These are phyloP conservation scores for Cyberlindnera maclurae DNA, from an alignment of 805 yeast genomes.

Conservation along the genomic window DNA sequence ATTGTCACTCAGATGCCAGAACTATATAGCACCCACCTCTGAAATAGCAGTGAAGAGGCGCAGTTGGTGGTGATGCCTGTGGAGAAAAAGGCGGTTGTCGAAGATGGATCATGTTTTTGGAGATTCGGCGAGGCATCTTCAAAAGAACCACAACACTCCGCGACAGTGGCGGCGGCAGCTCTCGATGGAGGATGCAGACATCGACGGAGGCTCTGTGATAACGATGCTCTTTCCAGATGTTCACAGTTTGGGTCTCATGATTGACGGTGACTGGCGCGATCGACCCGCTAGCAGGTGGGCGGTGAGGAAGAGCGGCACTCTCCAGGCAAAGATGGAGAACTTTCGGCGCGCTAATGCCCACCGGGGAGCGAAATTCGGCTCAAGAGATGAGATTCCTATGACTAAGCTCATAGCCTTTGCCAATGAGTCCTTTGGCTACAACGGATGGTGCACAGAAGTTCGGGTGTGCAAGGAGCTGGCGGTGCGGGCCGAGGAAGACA, in stretches of 20 bases:
- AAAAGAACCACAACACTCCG: neutral
- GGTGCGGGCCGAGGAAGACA: conserved; percentile 9
- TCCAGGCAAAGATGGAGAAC: conserved; percentile 40
- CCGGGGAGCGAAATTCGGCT: conserved; percentile 2
- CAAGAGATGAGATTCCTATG: conserved; percentile 23
- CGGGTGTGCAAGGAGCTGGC: conserved; percentile 17
- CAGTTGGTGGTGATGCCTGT: too few relatives aligned
- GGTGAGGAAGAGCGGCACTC: conserved; percentile 36
- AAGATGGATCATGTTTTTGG: too few relatives aligned
- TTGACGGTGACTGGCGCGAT: conserved; percentile 27
- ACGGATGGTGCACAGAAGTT: conserved; percentile 50
- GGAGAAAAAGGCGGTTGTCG: too few relatives aligned
- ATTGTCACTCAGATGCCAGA: conserved; percentile 12
- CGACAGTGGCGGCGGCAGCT: neutral
- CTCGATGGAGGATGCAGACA: neutral
- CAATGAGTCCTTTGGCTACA: conserved; percentile 46
- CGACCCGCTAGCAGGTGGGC: conserved; percentile 43
- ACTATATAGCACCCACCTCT: too few relatives aligned
- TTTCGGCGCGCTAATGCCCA: conserved; percentile 5
- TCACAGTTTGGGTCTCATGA: conserved; percentile 20
- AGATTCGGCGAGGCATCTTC: too few relatives aligned
- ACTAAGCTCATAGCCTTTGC: conserved; percentile 33
- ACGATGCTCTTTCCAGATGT: conserved; percentile 14
- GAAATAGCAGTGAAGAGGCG: too few relatives aligned
- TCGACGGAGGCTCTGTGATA: neutral